Evolutionary conservation across 2,329 filamentous ascomycete genomes (phyloP).

Genomic region (Chrysoporthe austroafricana): DNA sequence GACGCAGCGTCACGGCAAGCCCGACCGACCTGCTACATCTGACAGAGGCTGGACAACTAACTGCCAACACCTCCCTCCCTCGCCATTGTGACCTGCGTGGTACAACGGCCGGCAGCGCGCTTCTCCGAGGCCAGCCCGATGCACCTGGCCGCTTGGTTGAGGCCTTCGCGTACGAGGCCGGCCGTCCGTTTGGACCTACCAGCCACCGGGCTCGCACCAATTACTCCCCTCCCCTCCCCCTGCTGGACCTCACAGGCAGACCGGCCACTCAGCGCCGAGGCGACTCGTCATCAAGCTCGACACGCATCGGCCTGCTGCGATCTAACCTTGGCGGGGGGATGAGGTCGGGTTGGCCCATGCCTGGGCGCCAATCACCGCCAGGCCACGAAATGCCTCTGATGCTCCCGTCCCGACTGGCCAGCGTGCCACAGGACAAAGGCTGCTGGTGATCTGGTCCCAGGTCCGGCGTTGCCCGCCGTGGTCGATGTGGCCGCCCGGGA

Average conservation of each 20-base stretch:
- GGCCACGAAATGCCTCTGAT: constrained; percentile 18
- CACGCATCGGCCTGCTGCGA: constrained; percentile 1
- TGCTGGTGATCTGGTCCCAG: constrained; percentile 9
- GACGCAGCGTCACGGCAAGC: constrained; percentile 15
- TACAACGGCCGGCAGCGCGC: background rate
- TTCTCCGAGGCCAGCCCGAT: constrained; percentile 13
- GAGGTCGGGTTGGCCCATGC: background rate
- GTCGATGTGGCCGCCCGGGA: constrained; percentile 16
- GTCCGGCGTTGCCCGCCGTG: constrained; percentile 15
- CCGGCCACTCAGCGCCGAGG: too few relatives aligned
- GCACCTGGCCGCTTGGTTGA: constrained; percentile 5
- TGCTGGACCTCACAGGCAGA: background rate
- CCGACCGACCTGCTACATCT: background rate
- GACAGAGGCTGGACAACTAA: background rate
- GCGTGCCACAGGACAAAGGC: constrained; percentile 7
- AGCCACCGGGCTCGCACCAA: background rate
- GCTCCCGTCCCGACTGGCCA: constrained; percentile 17
- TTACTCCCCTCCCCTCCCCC: background rate
- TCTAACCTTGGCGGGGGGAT: constrained; percentile 12
- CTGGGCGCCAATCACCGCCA: constrained; percentile 19
- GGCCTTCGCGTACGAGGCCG: background rate
- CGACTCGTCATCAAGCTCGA: background rate
- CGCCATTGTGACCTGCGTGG: background rate
- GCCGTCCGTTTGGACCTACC: background rate
- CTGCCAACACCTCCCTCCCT: background rate